Percentiles rank a stretch among this genome's conserved stretches.
Conservation (phyloP, 345 rosid genomes). For the Linum trigynum region DNA sequence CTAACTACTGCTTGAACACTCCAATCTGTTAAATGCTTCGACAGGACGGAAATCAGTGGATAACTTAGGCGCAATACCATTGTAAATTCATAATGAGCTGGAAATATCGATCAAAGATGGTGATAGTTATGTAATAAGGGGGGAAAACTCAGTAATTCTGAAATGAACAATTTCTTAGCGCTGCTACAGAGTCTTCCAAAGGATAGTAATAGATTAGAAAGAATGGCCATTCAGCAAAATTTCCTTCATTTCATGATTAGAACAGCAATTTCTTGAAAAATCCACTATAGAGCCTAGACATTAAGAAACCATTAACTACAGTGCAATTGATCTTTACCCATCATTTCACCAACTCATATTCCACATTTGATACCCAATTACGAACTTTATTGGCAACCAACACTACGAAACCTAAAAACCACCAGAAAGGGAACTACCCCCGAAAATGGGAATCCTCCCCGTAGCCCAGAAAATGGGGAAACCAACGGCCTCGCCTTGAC, state of each 20-base stretch:
- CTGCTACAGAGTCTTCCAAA: neutral
- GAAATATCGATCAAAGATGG: no score
- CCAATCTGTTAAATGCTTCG: slow-evolving; percentile 46
- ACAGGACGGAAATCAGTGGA: neutral
- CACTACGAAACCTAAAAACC: no score
- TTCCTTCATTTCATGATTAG: neutral
- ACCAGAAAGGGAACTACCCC: no score
- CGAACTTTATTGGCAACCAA: no score
- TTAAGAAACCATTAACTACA: neutral
- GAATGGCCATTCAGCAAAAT: neutral
- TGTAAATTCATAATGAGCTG: neutral
- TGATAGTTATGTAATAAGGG: no score
- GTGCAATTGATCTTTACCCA: neutral
- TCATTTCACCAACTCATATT: neutral
- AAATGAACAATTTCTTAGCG: neutral
- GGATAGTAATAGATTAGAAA: no score
- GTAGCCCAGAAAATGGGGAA: no score
- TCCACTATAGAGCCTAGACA: neutral
- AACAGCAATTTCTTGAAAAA: neutral
- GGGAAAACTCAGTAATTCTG: neutral
- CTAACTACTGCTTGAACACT: slow-evolving; percentile 86
- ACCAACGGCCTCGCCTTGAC: no score
- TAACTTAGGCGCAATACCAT: neutral
- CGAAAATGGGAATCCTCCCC: no score
- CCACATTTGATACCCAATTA: no score